These are phyloP conservation scores for Senna tora DNA, from an alignment of 306 rosid species.

Conservation along the genomic window DNA sequence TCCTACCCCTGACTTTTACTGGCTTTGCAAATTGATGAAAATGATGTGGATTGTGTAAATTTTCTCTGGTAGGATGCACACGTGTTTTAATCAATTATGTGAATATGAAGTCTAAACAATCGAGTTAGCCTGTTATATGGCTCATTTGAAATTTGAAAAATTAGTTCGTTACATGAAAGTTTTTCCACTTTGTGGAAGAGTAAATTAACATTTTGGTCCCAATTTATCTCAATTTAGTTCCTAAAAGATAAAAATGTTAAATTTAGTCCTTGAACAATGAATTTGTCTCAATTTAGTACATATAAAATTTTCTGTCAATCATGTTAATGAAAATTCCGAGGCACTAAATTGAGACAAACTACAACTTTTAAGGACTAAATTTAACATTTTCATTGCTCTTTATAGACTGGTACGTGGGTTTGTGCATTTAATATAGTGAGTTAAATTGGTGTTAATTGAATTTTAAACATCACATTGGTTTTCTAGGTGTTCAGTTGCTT, in stretches of 20 bases:
- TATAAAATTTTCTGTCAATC: no score
- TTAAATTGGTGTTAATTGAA: conserved; percentile 30
- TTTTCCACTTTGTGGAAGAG: not conserved
- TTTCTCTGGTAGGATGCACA: not conserved
- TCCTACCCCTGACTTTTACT: not conserved
- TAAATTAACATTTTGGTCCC: no score
- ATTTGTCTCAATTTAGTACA: no score
- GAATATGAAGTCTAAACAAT: conserved; percentile 22
- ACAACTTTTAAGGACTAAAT: no score
- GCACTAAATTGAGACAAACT: no score
- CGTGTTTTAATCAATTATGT: conserved; percentile 17
- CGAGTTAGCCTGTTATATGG: conserved; percentile 4
- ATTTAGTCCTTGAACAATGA: no score
- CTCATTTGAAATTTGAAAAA: not conserved
- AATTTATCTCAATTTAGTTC: no score
- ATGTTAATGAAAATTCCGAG: no score
- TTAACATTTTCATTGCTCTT: not conserved
- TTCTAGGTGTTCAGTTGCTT: conserved; percentile 89
- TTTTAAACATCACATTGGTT: conserved; percentile 22
- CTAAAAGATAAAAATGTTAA: no score
- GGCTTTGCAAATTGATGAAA: not conserved
- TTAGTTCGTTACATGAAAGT: not conserved
- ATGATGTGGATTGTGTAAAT: conserved; percentile 16
- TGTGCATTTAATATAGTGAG: not conserved
- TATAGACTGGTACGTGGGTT: not conserved